A percentile compares a stretch with the other conserved stretches of the same genome.
Conservation (phyloP, 2,329 filamentous ascomycete species). For the Juglanconis oblonga region DNA sequence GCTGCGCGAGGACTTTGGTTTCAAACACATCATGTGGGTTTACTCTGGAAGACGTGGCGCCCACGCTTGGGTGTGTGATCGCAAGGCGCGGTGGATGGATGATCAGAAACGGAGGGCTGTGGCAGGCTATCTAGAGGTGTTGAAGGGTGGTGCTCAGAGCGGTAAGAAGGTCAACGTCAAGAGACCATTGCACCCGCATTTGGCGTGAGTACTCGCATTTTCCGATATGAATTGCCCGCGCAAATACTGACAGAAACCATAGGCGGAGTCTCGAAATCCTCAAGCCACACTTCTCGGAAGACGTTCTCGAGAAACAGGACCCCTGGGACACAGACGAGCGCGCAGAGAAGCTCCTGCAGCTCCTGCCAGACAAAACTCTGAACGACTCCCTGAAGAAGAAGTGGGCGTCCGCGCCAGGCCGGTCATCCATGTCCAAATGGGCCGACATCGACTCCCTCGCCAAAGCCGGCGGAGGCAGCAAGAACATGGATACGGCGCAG, state of each 20-base stretch:
- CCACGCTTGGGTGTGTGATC: slow-evolving; percentile 98
- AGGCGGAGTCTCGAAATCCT: slow-evolving; percentile 83
- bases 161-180: slow-evolving; percentile 84
- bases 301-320: slow-evolving; percentile 81
- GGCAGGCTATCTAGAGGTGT: slow-evolving; percentile 83
- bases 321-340: slow-evolving; percentile 73
- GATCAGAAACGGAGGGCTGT: slow-evolving; percentile 83
- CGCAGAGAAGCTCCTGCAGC: slow-evolving; percentile 73
- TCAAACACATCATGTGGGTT: slow-evolving; percentile 96
- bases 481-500: slow-evolving; percentile 67
- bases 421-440: slow-evolving; percentile 82
- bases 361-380: slow-evolving; percentile 78
- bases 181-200: slow-evolving; percentile 84
- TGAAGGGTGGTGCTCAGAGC: slow-evolving; percentile 81
- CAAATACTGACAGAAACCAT: slow-evolving; percentile 17
- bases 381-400: slow-evolving; percentile 80
- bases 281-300: slow-evolving; percentile 77
- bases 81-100: slow-evolving; percentile 76
- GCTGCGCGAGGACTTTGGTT: slow-evolving; percentile 90
- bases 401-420: slow-evolving; percentile 80
- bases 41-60: slow-evolving; percentile 95
- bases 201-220: slow-evolving; percentile 52
- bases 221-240: not conserved
- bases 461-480: slow-evolving; percentile 66
- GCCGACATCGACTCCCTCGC: slow-evolving; percentile 87